A percentile compares a stretch with the other conserved stretches of the same genome.
Evolutionary conservation across 495 filamentous ascomycete genomes (phyloP).

Genomic region (Penicillium chermesinum): DNA sequence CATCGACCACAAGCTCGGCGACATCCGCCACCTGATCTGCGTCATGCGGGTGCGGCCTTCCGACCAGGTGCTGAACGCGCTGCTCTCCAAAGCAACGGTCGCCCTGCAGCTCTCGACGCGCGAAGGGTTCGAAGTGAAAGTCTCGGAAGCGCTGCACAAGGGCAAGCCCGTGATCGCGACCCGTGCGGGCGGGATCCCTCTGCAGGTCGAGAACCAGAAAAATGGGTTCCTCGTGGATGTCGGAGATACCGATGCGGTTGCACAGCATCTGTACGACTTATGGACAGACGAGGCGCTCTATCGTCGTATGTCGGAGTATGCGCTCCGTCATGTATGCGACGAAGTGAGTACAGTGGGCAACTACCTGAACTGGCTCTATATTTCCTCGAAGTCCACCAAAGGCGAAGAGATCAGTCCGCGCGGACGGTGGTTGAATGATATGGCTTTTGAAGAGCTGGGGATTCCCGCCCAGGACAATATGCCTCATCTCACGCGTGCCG

Average conservation of each 20-base stretch:
- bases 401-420: slow-evolving; percentile 45
- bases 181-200: slow-evolving; percentile 72
- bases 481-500: slow-evolving; percentile 44
- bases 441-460: slow-evolving; percentile 66
- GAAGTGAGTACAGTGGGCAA: slow-evolving; percentile 83
- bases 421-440: slow-evolving; percentile 68
- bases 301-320: slow-evolving; percentile 62
- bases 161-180: slow-evolving; percentile 80
- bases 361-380: slow-evolving; percentile 70
- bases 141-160: slow-evolving; percentile 81
- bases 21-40: slow-evolving; percentile 57
- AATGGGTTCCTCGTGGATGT: slow-evolving; percentile 75
- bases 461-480: background rate
- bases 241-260: slow-evolving; percentile 68
- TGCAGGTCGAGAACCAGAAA: slow-evolving; percentile 69
- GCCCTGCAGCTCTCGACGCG: slow-evolving; percentile 76
- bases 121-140: slow-evolving; percentile 88
- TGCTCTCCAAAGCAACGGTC: slow-evolving; percentile 69
- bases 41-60: slow-evolving; percentile 73
- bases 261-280: slow-evolving; percentile 61
- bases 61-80: slow-evolving; percentile 75
- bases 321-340: slow-evolving; percentile 63
- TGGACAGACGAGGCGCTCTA: slow-evolving; percentile 63
- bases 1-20: slow-evolving; percentile 51
- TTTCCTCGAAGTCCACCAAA: slow-evolving; percentile 58